A percentile compares a stretch with the other conserved stretches of the same genome.
Evolutionary conservation across 139 green algal species (phyloP).

Genomic region (Gonium pectorale): DNA sequence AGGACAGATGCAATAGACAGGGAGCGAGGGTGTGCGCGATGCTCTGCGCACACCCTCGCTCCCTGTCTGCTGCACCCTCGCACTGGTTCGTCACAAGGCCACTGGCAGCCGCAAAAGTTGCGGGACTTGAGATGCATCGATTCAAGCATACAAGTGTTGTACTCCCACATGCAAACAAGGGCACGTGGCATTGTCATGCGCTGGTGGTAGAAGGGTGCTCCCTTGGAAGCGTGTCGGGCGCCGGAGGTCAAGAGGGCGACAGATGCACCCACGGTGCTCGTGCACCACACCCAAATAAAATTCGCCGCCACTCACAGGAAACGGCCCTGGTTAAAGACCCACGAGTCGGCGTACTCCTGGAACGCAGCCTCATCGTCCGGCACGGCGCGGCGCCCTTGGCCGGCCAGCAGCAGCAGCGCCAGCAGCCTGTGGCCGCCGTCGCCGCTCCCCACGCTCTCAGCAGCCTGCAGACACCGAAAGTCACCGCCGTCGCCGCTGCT

Average conservation of each 20-base stretch:
- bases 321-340: background rate
- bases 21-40: too few relatives aligned
- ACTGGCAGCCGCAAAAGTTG: too few relatives aligned
- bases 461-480: too few relatives aligned
- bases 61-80: too few relatives aligned
- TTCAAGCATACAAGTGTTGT: background rate
- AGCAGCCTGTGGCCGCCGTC: background rate
- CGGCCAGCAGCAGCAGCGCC: background rate
- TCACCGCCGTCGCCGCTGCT: background rate
- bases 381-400: background rate
- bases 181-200: background rate
- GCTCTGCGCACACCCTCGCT: too few relatives aligned
- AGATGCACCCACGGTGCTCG: background rate
- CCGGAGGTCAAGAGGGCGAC: background rate
- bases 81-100: too few relatives aligned
- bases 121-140: background rate
- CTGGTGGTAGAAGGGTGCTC: background rate
- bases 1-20: too few relatives aligned
- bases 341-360: background rate
- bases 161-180: background rate
- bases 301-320: conserved; percentile 15
- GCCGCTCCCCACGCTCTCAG: too few relatives aligned
- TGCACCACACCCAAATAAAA: too few relatives aligned
- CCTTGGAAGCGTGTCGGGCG: background rate
- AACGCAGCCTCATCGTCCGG: background rate